Conservation (phyloP, 768 basidiomycete genomes). For the Phlebiopsis flavidoalba region DNA sequence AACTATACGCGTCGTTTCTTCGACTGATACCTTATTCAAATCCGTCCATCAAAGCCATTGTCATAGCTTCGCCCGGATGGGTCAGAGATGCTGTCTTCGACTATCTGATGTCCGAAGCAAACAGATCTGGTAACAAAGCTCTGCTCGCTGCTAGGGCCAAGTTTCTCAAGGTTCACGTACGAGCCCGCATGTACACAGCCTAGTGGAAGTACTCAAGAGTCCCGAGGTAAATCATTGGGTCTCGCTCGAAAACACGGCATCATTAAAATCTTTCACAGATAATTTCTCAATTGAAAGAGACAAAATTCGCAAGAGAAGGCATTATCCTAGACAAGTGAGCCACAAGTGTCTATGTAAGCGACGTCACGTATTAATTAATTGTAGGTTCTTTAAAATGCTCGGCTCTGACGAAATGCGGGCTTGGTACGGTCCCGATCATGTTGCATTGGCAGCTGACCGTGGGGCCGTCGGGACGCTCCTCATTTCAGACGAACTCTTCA, state of each 20-base stretch:
- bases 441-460: slow-evolving; percentile 83
- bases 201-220: slow-evolving; percentile 91
- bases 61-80: slow-evolving; percentile 97
- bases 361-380: neutral
- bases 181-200: slow-evolving; percentile 92
- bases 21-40: slow-evolving; percentile 86
- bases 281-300: slow-evolving; percentile 75
- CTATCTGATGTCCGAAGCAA: slow-evolving; percentile 79
- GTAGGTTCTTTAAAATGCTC: slow-evolving; percentile 90
- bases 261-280: slow-evolving; percentile 40
- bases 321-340: slow-evolving; percentile 80
- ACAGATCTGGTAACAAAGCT: slow-evolving; percentile 73
- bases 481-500: slow-evolving; percentile 92
- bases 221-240: slow-evolving; percentile 62
- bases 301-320: slow-evolving; percentile 94
- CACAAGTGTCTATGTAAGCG: neutral
- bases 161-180: slow-evolving; percentile 83
- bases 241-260: neutral
- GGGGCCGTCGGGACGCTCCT: slow-evolving; percentile 92
- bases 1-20: slow-evolving; percentile 80
- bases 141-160: slow-evolving; percentile 79
- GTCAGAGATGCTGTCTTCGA: slow-evolving; percentile 85
- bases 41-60: slow-evolving; percentile 75
- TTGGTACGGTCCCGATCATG: slow-evolving; percentile 98
- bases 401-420: slow-evolving; percentile 92